Conservation (phyloP, 148 eudicot genomes). For the Rhododendron griersonianum region DNA sequence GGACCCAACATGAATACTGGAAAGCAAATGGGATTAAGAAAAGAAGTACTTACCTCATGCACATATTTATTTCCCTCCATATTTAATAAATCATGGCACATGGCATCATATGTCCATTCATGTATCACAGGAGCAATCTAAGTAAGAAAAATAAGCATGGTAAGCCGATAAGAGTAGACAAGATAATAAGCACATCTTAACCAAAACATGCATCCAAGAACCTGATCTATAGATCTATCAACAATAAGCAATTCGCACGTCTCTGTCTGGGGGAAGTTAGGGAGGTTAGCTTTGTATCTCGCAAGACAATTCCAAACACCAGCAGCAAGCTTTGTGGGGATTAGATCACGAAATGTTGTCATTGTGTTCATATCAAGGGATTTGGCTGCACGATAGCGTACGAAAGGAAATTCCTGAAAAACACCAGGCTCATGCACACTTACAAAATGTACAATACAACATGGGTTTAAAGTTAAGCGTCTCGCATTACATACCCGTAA, state of each 20-base stretch:
- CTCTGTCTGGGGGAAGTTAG: conserved; percentile 83
- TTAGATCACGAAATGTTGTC: conserved; percentile 93
- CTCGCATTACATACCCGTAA: conserved; percentile 53
- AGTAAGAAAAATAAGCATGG: conserved; percentile 13
- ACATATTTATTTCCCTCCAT: conserved; percentile 95
- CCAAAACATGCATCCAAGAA: conserved; percentile 22
- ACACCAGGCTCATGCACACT: conserved; percentile 11
- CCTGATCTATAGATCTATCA: conserved; percentile 96
- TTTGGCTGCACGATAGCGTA: conserved; percentile 93
- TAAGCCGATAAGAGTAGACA: conserved; percentile 7
- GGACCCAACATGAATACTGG: conserved; percentile 1
- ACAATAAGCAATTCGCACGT: conserved; percentile 90
- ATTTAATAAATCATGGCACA: conserved; percentile 84
- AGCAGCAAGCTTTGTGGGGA: conserved; percentile 97
- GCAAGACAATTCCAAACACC: conserved; percentile 73
- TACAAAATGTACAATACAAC: not conserved
- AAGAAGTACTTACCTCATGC: conserved; percentile 52
- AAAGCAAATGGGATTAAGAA: conserved; percentile 2
- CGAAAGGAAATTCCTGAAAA: conserved; percentile 82
- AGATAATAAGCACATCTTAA: not conserved
- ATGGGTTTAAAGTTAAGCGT: not conserved
- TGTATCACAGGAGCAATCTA: conserved; percentile 97
- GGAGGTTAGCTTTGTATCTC: conserved; percentile 58
- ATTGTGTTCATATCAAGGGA: conserved; percentile 78
- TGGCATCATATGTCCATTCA: conserved; percentile 99